phyloP scores from a whole-genome alignment of 768 basidiomycete genomes.

The Naganishia vaughanmartiniae region DNA sequence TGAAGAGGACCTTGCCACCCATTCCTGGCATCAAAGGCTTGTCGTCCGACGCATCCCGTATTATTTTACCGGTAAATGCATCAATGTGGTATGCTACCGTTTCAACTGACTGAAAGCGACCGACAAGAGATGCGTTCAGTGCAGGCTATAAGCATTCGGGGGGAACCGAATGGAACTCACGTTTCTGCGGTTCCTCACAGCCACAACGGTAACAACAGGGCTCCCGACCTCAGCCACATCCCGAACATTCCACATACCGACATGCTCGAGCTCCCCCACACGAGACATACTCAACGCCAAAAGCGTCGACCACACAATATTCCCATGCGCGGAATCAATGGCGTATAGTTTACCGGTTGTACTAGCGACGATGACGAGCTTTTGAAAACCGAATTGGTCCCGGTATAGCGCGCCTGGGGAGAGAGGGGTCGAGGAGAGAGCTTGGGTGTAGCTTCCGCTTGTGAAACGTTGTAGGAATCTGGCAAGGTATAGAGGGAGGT shows the following conservation, averaged over 20 bases:
- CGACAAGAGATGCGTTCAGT: no score
- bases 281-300: conserved; percentile 66
- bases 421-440: conserved; percentile 44
- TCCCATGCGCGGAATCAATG: conserved; percentile 74
- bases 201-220: conserved; percentile 41
- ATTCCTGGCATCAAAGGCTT: conserved; percentile 33
- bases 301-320: conserved; percentile 73
- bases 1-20: conserved; percentile 40
- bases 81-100: conserved; percentile 50
- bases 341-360: conserved; percentile 73
- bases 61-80: conserved; percentile 44
- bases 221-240: conserved; percentile 34
- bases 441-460: conserved; percentile 43
- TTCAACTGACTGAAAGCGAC: conserved; percentile 16
- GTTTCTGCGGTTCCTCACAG: conserved; percentile 33
- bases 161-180: conserved; percentile 30
- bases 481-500: conserved; percentile 67
- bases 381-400: conserved; percentile 82
- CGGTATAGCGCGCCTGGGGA: conserved; percentile 57
- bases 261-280: conserved; percentile 32
- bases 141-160: not conserved
- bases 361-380: conserved; percentile 73
- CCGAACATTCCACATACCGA: conserved; percentile 45
- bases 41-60: conserved; percentile 11
- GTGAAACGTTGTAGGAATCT: conserved; percentile 70